These are phyloP conservation scores for Komagataella kurtzmanii DNA, from an alignment of 805 yeast genomes.

Conservation along the genomic window DNA sequence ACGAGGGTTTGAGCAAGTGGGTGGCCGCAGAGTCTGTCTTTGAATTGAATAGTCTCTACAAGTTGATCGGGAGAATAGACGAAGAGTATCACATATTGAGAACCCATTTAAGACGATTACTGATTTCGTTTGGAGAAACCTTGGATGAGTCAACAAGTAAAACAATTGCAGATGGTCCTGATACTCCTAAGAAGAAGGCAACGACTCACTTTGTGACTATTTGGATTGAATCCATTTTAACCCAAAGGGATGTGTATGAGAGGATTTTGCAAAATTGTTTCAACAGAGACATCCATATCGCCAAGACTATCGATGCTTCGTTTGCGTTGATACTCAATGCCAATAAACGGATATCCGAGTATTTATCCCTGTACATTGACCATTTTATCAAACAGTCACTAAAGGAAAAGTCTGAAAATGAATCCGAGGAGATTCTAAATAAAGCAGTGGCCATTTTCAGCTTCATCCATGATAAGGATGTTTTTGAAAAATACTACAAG, in stretches of 20 bases:
- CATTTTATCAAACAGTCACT: constrained; percentile 36
- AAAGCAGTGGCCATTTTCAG: constrained; percentile 51
- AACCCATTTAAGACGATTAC: constrained; percentile 28
- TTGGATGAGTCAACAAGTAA: constrained; percentile 10
- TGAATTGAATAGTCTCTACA: constrained; percentile 34
- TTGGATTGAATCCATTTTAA: constrained; percentile 53
- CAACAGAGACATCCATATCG: constrained; percentile 31
- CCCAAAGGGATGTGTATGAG: constrained; percentile 36
- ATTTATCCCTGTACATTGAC: constrained; percentile 43
- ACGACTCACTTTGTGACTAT: constrained; percentile 42
- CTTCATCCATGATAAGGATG: constrained; percentile 68
- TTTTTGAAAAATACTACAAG: constrained; percentile 75
- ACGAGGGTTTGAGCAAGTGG: constrained; percentile 50
- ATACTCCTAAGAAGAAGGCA: constrained; percentile 15
- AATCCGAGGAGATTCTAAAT: constrained; percentile 31
- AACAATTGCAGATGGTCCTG: constrained; percentile 6
- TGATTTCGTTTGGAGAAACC: constrained; percentile 32
- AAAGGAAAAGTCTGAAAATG: constrained; percentile 31
- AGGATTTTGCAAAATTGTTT: constrained; percentile 33
- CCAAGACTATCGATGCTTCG: constrained; percentile 44
- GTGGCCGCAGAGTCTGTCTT: constrained; percentile 27
- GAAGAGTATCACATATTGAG: constrained; percentile 34
- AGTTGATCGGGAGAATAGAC: constrained; percentile 40
- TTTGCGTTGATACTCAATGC: constrained; percentile 48
- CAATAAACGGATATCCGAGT: constrained; percentile 35